phyloP scores from a whole-genome alignment of 2,329 filamentous ascomycete genomes.

The Botrytis fragariae region DNA sequence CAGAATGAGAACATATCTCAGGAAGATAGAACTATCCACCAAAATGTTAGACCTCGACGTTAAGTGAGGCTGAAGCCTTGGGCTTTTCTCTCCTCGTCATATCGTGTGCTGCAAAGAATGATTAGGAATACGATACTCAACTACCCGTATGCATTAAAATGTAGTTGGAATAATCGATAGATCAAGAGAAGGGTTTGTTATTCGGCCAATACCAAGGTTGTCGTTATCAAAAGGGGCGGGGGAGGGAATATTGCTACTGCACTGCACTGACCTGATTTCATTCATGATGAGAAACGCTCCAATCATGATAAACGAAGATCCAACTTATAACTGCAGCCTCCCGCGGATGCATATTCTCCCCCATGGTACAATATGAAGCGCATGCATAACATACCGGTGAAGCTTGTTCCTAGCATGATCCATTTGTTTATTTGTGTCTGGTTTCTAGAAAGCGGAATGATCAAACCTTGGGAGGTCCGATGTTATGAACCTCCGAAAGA shows the following conservation, averaged over 20 bases:
- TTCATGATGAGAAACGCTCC: background rate
- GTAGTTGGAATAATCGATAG: background rate
- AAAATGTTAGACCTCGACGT: background rate
- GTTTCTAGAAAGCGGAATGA: background rate
- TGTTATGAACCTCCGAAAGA: background rate
- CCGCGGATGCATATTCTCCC: background rate
- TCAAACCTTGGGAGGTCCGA: background rate
- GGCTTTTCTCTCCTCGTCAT: too few relatives aligned
- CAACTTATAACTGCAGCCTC: background rate
- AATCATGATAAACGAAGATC: background rate
- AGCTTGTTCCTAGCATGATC: background rate
- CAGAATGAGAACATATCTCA: background rate
- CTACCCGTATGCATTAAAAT: background rate
- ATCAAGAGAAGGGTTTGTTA: background rate
- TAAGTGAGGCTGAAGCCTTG: background rate
- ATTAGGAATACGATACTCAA: background rate
- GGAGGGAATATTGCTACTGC: background rate
- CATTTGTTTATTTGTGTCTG: background rate
- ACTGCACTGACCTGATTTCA: background rate
- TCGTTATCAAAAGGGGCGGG: background rate
- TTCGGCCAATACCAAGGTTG: constrained; percentile 3
- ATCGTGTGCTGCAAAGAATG: background rate
- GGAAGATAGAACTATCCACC: background rate
- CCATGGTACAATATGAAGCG: background rate
- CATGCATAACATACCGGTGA: background rate